Conservation (phyloP, 2,329 filamentous ascomycete species). For the Aspergillus tanneri region DNA sequence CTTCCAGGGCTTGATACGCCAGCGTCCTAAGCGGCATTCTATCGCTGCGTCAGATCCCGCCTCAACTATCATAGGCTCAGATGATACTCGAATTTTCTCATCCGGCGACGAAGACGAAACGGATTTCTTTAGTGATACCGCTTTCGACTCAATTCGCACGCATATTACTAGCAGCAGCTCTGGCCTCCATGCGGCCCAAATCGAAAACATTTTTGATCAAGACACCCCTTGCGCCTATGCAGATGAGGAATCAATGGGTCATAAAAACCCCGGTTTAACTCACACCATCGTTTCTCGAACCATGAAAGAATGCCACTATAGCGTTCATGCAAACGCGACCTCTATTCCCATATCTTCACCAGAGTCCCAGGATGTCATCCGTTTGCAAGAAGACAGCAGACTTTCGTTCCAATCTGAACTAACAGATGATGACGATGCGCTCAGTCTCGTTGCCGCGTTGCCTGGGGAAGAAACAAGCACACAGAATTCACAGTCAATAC, state of each 20-base stretch:
- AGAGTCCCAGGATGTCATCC: slow-evolving; percentile 8
- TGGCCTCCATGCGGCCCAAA: slow-evolving; percentile 55
- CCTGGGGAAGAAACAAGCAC: slow-evolving; percentile 23
- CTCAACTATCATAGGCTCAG: slow-evolving; percentile 60
- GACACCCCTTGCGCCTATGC: slow-evolving; percentile 40
- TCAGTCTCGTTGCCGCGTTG: slow-evolving; percentile 30
- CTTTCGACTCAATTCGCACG: slow-evolving; percentile 63
- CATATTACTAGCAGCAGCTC: slow-evolving; percentile 56
- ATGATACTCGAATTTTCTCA: slow-evolving; percentile 58
- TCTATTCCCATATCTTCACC: slow-evolving; percentile 15
- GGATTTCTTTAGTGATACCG: slow-evolving; percentile 61
- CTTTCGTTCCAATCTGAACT: slow-evolving; percentile 27
- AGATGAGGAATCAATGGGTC: slow-evolving; percentile 44
- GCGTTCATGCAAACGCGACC: slow-evolving; percentile 22
- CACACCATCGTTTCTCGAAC: slow-evolving; percentile 42
- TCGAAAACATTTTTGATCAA: slow-evolving; percentile 65
- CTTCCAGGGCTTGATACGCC: slow-evolving; percentile 32
- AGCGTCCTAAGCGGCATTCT: slow-evolving; percentile 54
- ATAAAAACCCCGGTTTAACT: slow-evolving; percentile 51
- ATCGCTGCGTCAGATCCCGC: slow-evolving; percentile 58
- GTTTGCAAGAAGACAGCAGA: slow-evolving; percentile 17
- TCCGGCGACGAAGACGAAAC: slow-evolving; percentile 62
- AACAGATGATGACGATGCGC: slow-evolving; percentile 26
- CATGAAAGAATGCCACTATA: slow-evolving; percentile 19
- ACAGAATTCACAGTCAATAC: too few species aligned